Percentiles rank a stretch among this genome's conserved stretches.
Evolutionary conservation across 2,329 filamentous ascomycete genomes (phyloP).

Genomic region (Stagonosporopsis chrysanthemi): DNA sequence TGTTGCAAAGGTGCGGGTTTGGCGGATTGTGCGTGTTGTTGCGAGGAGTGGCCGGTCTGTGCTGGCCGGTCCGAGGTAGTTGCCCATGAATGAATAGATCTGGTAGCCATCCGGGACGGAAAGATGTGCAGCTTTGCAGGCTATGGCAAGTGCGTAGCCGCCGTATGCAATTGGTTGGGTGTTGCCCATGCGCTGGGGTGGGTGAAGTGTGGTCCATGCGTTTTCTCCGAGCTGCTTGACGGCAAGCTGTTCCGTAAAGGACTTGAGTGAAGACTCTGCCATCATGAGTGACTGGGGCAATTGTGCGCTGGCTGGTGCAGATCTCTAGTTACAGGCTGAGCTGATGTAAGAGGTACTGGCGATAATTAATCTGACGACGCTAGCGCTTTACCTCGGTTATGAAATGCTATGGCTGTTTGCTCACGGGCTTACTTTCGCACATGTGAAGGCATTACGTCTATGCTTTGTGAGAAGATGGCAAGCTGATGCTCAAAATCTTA

Average conservation of each 20-base stretch:
- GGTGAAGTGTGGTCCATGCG: constrained; percentile 27
- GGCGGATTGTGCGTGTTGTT: constrained; percentile 49
- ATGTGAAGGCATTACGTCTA: too few relatives aligned
- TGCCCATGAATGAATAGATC: constrained; percentile 57
- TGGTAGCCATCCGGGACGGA: constrained; percentile 50
- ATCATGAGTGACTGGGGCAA: neutral
- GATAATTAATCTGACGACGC: constrained; percentile 1
- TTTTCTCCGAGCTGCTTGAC: constrained; percentile 21
- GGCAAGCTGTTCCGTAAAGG: constrained; percentile 27
- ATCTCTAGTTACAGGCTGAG: neutral
- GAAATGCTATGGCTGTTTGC: neutral
- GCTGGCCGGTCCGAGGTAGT: constrained; percentile 57
- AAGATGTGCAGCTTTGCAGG: constrained; percentile 52
- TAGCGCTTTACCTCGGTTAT: constrained; percentile 14
- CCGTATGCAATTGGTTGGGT: constrained; percentile 53
- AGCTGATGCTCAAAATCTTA: neutral
- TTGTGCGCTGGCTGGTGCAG: neutral
- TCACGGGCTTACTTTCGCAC: too few relatives aligned
- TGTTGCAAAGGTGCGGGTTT: constrained; percentile 59
- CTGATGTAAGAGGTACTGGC: neutral
- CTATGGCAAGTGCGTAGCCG: constrained; percentile 54
- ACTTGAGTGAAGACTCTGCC: neutral
- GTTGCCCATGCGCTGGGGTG: constrained; percentile 51
- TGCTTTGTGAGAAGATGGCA: neutral
- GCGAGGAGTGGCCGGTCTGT: constrained; percentile 51